phyloP scores from a whole-genome alignment of 2,329 filamentous ascomycete genomes.

The Neofusicoccum sp. region DNA sequence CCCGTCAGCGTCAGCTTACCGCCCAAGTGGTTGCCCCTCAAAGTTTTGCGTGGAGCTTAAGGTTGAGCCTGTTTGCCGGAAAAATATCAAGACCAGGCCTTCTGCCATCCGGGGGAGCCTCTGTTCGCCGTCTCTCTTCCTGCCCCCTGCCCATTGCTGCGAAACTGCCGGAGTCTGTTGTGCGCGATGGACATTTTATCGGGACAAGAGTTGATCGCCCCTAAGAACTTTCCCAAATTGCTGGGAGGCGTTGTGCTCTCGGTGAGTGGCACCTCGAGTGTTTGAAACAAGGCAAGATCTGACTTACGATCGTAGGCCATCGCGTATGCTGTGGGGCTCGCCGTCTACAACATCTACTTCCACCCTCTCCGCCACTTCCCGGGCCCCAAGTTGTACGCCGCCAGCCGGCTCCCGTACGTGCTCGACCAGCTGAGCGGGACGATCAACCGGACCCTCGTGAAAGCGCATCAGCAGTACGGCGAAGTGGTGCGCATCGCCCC shows the following conservation, averaged over 20 bases:
- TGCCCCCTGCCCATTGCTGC: too few relatives aligned
- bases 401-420: conserved; percentile 37
- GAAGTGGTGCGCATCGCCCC: conserved; percentile 47
- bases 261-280: background rate
- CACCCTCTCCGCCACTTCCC: conserved; percentile 48
- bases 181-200: background rate
- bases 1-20: too few relatives aligned
- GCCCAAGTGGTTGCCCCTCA: too few relatives aligned
- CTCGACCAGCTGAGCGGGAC: conserved; percentile 32
- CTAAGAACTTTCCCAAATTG: background rate
- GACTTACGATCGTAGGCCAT: background rate
- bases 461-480: conserved; percentile 45
- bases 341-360: conserved; percentile 45
- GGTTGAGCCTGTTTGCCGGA: too few relatives aligned
- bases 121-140: too few relatives aligned
- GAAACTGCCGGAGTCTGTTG: too few relatives aligned
- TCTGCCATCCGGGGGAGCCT: too few relatives aligned
- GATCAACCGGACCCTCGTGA: conserved; percentile 30
- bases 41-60: too few relatives aligned
- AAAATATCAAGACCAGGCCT: too few relatives aligned
- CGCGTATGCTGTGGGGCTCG: conserved; percentile 24
- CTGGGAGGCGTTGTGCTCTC: conserved; percentile 4
- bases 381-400: conserved; percentile 42
- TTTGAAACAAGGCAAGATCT: background rate
- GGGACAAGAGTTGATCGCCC: background rate